Conservation (phyloP, 1,139 yeast species). For the Kodamaea sp. region DNA sequence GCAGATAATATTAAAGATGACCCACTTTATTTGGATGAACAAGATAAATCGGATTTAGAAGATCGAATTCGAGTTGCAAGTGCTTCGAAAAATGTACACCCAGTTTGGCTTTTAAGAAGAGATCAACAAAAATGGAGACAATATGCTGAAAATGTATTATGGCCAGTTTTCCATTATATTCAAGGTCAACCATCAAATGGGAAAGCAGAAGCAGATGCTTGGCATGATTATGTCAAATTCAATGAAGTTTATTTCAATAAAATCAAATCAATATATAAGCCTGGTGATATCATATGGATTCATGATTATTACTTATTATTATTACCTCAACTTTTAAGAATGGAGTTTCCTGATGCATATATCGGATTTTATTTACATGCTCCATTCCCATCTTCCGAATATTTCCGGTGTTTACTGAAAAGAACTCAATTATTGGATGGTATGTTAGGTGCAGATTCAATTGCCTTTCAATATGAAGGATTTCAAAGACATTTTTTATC, state of each 20-base stretch:
- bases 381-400: conserved; percentile 96
- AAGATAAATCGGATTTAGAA: conserved; percentile 51
- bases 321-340: conserved; percentile 80
- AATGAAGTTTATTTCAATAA: conserved; percentile 87
- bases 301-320: conserved; percentile 88
- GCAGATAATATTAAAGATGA: conserved; percentile 43
- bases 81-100: conserved; percentile 57
- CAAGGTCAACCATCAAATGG: conserved; percentile 67
- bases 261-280: conserved; percentile 66
- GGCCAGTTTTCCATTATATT: conserved; percentile 95
- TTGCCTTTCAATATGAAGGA: conserved; percentile 82
- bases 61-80: conserved; percentile 40
- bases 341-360: conserved; percentile 74
- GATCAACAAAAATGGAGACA: conserved; percentile 78
- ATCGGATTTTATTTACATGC: conserved; percentile 84
- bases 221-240: conserved; percentile 88
- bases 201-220: conserved; percentile 68
- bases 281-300: conserved; percentile 93
- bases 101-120: conserved; percentile 78
- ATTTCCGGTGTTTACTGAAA: conserved; percentile 82
- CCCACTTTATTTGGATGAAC: conserved; percentile 57
- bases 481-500: conserved; percentile 89
- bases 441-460: conserved; percentile 80
- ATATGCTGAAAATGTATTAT: conserved; percentile 84
- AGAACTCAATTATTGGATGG: conserved; percentile 83